Conservation (phyloP, 768 basidiomycete genomes). For the Gyrodon lividus region DNA sequence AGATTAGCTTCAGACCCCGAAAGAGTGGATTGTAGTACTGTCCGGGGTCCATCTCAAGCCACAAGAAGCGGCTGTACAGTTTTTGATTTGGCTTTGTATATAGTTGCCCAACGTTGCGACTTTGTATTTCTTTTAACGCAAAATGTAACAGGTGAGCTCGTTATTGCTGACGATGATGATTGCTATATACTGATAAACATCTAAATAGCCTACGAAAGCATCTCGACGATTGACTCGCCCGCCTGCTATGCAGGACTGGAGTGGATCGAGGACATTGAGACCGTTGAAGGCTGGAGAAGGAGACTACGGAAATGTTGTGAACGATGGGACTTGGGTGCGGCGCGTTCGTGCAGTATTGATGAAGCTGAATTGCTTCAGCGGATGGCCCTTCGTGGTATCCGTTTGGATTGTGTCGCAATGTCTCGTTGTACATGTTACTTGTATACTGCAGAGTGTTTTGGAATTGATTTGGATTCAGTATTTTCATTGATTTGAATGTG, state of each 20-base stretch:
- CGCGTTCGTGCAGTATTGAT: conserved; percentile 41
- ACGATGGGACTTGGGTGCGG: conserved; percentile 92
- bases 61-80: conserved; percentile 39
- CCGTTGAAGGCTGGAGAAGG: conserved; percentile 83
- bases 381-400: conserved; percentile 63
- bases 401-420: conserved; percentile 81
- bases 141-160: conserved; percentile 57
- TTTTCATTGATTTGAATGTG: no score
- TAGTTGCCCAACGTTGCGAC: conserved; percentile 1
- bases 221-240: conserved; percentile 81
- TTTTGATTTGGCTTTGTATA: conserved; percentile 33
- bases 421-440: conserved; percentile 73
- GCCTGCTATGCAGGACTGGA: conserved; percentile 59
- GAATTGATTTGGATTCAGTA: neutral
- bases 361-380: conserved; percentile 36
- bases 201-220: conserved; percentile 73
- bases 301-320: conserved; percentile 32
- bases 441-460: neutral
- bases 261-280: conserved; percentile 86
- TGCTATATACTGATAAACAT: conserved; percentile 14
- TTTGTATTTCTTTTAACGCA: conserved; percentile 45
- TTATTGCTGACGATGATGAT: neutral
- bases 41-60: conserved; percentile 48
- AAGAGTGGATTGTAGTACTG: conserved; percentile 9
- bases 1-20: conserved; percentile 13